phyloP scores from a whole-genome alignment of 495 filamentous ascomycete genomes.

The Tuber umbilicatum region DNA sequence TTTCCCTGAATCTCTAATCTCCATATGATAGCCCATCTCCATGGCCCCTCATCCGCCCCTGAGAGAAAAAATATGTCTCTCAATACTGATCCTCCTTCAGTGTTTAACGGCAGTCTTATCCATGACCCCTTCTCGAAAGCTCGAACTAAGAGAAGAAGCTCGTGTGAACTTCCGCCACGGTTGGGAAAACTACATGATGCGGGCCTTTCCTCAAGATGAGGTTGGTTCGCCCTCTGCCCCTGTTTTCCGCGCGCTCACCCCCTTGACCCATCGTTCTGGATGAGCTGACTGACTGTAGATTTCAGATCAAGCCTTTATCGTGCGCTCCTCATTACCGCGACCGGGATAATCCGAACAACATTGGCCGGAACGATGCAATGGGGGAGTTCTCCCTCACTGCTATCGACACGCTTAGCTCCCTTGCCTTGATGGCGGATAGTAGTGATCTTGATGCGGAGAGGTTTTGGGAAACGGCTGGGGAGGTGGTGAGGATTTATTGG shows the following conservation, averaged over 20 bases:
- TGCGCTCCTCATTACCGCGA: conserved; percentile 80
- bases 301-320: conserved; percentile 70
- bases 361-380: conserved; percentile 89
- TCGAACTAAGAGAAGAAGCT: conserved; percentile 61
- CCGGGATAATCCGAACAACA: conserved; percentile 66
- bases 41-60: conserved; percentile 32
- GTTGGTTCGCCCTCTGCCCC: conserved; percentile 41
- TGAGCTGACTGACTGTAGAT: conserved; percentile 10
- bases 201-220: conserved; percentile 97
- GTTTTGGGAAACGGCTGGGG: conserved; percentile 57
- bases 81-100: conserved; percentile 38
- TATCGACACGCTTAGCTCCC: conserved; percentile 86
- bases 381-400: conserved; percentile 95
- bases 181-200: conserved; percentile 85
- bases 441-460: conserved; percentile 31
- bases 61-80: conserved; percentile 32
- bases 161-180: conserved; percentile 95
- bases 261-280: conserved; percentile 13
- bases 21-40: conserved; percentile 27
- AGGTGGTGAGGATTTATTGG: conserved; percentile 48
- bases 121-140: conserved; percentile 51
- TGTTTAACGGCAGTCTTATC: conserved; percentile 43
- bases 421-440: conserved; percentile 80
- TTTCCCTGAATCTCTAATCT: neutral
- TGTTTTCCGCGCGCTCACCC: conserved; percentile 4